Conservation (phyloP, 106 monocot genomes). For the Phalaenopsis equestris region DNA sequence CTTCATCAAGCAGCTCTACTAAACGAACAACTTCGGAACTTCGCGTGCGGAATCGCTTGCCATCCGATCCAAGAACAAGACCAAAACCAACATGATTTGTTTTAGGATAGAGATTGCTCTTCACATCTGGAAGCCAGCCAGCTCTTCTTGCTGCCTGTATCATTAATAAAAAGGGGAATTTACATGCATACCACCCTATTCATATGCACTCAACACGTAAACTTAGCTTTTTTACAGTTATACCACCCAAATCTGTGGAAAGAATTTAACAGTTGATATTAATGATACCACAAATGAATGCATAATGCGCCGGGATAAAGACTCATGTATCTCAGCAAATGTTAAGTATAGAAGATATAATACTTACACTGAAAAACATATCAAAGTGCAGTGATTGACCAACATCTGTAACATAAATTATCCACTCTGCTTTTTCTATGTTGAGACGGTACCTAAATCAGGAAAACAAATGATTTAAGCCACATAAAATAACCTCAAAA, state of each 20-base stretch:
- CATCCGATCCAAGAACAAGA: conserved; percentile 88
- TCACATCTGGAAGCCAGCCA: conserved; percentile 51
- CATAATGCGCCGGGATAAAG: background rate
- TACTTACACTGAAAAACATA: conserved; percentile 89
- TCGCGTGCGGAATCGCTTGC: conserved; percentile 87
- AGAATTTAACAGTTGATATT: background rate
- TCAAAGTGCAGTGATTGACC: conserved; percentile 75
- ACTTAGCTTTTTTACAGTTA: no score
- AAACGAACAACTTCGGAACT: conserved; percentile 89
- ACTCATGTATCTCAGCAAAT: background rate
- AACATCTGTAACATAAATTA: conserved; percentile 90
- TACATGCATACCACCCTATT: no score
- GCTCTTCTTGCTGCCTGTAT: conserved; percentile 30
- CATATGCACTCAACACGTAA: no score
- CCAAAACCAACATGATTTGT: conserved; percentile 82
- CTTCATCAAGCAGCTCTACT: conserved; percentile 92
- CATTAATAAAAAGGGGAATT: background rate
- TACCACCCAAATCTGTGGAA: background rate
- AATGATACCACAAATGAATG: background rate
- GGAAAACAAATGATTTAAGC: conserved; percentile 1
- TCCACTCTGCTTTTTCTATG: conserved; percentile 76
- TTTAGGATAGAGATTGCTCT: conserved; percentile 37
- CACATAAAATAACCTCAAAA: background rate
- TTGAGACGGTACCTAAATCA: conserved; percentile 68
- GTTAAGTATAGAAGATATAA: background rate